These are phyloP conservation scores for Dryadomyces quercus-mongolicae DNA, from an alignment of 2,329 filamentous ascomycete genomes.

Conservation along the genomic window DNA sequence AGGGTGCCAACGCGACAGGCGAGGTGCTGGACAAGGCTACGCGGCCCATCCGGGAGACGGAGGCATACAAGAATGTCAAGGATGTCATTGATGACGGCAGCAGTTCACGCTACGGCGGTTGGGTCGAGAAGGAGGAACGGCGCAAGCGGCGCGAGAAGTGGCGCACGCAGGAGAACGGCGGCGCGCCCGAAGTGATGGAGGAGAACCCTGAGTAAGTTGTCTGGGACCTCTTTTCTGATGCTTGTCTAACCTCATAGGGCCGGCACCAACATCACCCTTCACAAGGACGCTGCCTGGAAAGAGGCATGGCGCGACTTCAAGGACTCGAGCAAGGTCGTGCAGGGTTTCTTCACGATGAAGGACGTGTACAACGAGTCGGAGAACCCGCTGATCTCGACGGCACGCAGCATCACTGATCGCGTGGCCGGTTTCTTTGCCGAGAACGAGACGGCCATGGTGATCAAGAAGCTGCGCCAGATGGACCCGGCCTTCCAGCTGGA, in stretches of 20 bases:
- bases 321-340: conserved; percentile 78
- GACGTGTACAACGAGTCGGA: conserved; percentile 90
- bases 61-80: conserved; percentile 90
- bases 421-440: conserved; percentile 95
- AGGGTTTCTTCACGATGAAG: conserved; percentile 78
- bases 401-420: conserved; percentile 84
- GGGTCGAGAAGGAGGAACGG: conserved; percentile 93
- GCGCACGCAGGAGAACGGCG: conserved; percentile 47
- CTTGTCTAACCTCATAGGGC: conserved; percentile 44
- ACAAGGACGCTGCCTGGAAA: conserved; percentile 97
- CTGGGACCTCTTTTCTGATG: neutral
- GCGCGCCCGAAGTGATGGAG: conserved; percentile 47
- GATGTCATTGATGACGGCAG: conserved; percentile 94
- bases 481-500: conserved; percentile 92
- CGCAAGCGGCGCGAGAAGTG: conserved; percentile 63
- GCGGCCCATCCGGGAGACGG: conserved; percentile 82
- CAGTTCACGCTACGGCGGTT: conserved; percentile 90
- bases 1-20: conserved; percentile 75
- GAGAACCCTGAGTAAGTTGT: conserved; percentile 76
- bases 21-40: conserved; percentile 89
- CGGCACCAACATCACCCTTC: conserved; percentile 84
- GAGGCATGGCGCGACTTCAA: conserved; percentile 96
- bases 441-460: conserved; percentile 94
- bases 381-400: conserved; percentile 87
- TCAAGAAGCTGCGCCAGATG: conserved; percentile 96